Percentiles rank a stretch among this genome's conserved stretches.
Conservation (phyloP, 1,284 basidiomycete species). For the Puccinia horiana region DNA sequence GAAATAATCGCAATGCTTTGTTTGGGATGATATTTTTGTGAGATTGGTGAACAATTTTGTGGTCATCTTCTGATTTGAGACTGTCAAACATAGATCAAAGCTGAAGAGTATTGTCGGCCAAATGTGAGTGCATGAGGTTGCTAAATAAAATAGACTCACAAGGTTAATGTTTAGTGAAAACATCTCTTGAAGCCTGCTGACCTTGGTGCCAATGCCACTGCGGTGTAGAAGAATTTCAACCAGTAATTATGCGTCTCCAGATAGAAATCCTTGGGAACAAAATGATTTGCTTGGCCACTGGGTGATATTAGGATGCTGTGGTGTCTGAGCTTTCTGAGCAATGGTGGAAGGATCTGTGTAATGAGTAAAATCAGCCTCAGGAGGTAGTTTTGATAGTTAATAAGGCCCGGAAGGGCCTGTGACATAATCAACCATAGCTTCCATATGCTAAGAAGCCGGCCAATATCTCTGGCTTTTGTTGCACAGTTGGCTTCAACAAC, state of each 20-base stretch:
- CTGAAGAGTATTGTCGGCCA: background rate
- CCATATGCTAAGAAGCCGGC: slow-evolving; percentile 7
- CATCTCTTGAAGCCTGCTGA: background rate
- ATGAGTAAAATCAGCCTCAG: background rate
- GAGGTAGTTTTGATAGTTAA: background rate
- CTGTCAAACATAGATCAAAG: background rate
- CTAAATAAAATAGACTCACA: background rate
- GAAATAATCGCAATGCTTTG: background rate
- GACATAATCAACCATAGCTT: slow-evolving; percentile 20
- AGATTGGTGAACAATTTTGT: background rate
- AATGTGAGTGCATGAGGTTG: background rate
- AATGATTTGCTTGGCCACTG: slow-evolving; percentile 6
- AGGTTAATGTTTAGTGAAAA: slow-evolving; percentile 14
- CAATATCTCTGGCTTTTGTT: slow-evolving; percentile 29
- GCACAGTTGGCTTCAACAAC: background rate
- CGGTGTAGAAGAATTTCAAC: slow-evolving; percentile 33
- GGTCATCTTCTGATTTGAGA: background rate
- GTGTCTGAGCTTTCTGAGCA: background rate
- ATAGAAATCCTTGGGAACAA: slow-evolving; percentile 23
- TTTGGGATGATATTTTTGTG: background rate
- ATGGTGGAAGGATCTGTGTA: background rate
- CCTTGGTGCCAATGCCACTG: background rate
- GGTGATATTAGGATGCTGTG: slow-evolving; percentile 20
- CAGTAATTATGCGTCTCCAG: slow-evolving; percentile 36
- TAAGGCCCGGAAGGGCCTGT: background rate